These are phyloP conservation scores for Spathaspora sp. DNA, from an alignment of 805 yeast species.

Conservation along the genomic window DNA sequence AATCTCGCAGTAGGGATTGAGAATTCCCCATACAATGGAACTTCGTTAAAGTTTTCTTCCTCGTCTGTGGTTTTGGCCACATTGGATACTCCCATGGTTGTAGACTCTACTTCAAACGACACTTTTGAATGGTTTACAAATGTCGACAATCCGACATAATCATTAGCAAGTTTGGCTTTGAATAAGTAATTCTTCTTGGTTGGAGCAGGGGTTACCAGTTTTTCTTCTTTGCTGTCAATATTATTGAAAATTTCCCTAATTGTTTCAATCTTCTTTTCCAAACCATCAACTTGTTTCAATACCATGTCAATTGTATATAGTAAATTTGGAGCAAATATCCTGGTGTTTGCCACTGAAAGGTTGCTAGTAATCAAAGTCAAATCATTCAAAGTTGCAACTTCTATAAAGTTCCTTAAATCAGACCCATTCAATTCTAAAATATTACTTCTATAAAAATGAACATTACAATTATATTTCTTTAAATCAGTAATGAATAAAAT, in stretches of 20 bases:
- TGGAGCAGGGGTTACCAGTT: not conserved
- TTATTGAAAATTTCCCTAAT: not conserved
- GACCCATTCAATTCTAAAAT: slow-evolving; percentile 9
- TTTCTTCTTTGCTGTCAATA: not conserved
- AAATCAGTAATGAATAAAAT: not conserved
- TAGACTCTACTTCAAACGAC: slow-evolving; percentile 33
- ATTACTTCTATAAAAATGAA: slow-evolving; percentile 5
- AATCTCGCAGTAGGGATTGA: slow-evolving; percentile 40
- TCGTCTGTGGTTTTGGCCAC: slow-evolving; percentile 11
- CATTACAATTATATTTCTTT: slow-evolving; percentile 1
- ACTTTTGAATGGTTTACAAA: slow-evolving; percentile 27
- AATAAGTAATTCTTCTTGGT: slow-evolving; percentile 13
- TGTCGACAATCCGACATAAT: slow-evolving; percentile 35
- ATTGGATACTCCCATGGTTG: slow-evolving; percentile 19
- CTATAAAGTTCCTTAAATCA: slow-evolving; percentile 4
- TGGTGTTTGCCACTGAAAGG: slow-evolving; percentile 7
- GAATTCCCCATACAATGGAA: slow-evolving; percentile 37
- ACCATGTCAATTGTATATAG: slow-evolving; percentile 3
- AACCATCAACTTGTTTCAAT: not conserved
- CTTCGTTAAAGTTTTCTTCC: slow-evolving; percentile 8
- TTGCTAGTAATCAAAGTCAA: slow-evolving; percentile 1
- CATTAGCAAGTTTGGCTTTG: slow-evolving; percentile 21
- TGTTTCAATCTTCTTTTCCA: slow-evolving; percentile 2
- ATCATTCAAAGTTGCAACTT: not conserved
- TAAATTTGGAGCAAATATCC: slow-evolving; percentile 8